phyloP scores from a whole-genome alignment of 495 filamentous ascomycete species.

The Aspergillus nanangensis region DNA sequence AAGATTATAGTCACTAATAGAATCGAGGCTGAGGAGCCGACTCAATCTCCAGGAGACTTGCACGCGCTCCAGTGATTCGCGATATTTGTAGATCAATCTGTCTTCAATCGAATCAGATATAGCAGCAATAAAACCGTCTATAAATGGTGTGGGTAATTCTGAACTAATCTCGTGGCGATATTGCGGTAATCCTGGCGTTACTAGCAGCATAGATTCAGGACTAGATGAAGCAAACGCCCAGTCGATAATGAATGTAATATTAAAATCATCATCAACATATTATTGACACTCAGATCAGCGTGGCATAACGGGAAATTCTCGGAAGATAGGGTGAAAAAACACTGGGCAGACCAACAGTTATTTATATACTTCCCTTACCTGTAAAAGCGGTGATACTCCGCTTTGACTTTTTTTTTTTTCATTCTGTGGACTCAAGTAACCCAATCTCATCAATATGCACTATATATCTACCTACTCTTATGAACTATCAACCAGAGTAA shows the following conservation, averaged over 20 bases:
- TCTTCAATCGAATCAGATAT: conserved; percentile 7
- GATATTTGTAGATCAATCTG: conserved; percentile 8
- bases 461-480: too few species aligned
- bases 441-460: too few species aligned
- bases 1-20: conserved; percentile 12
- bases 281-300: conserved; percentile 19
- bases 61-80: conserved; percentile 7
- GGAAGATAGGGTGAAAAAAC: too few species aligned
- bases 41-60: conserved; percentile 16
- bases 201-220: conserved; percentile 20
- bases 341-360: too few species aligned
- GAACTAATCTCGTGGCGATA: conserved; percentile 15
- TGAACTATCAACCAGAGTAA: too few species aligned
- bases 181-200: conserved; percentile 23
- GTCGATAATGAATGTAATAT: conserved; percentile 34
- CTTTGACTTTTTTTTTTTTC: too few species aligned
- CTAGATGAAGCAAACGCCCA: conserved; percentile 24
- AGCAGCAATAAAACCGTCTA: conserved; percentile 10
- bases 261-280: conserved; percentile 33
- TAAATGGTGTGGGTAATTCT: conserved; percentile 11
- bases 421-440: too few species aligned
- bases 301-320: conserved; percentile 16
- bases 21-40: conserved; percentile 18
- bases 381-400: too few species aligned
- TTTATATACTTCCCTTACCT: too few species aligned